Evolutionary conservation across 1,284 basidiomycete species (phyloP).

Genomic region (Puccinia coronata): DNA sequence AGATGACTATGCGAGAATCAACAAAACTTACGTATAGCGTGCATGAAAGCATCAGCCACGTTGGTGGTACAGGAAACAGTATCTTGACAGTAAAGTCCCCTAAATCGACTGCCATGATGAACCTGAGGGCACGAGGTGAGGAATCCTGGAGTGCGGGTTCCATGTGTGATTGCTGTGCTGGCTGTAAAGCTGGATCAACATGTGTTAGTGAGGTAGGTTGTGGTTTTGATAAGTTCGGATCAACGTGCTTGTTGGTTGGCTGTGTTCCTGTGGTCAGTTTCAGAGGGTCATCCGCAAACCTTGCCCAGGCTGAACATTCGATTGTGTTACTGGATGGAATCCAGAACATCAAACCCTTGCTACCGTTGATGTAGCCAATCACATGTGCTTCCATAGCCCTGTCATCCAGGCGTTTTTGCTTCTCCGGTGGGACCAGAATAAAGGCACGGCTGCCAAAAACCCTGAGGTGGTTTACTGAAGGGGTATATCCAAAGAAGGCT

Average conservation of each 20-base stretch:
- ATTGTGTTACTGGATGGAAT: background rate
- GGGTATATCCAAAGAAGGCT: background rate
- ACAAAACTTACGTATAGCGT: too few species aligned
- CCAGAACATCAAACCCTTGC: conserved; percentile 22
- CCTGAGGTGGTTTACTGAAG: background rate
- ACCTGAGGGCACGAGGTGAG: background rate
- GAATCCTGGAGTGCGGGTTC: background rate
- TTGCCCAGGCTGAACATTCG: background rate
- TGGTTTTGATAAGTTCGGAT: background rate
- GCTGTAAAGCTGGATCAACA: background rate
- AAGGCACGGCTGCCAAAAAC: background rate
- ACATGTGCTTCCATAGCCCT: background rate
- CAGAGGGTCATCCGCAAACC: conserved; percentile 2
- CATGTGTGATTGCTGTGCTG: background rate
- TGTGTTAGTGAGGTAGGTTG: background rate
- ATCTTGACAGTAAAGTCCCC: too few species aligned
- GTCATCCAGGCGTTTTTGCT: conserved; percentile 1
- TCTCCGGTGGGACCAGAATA: background rate
- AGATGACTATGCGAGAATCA: too few species aligned
- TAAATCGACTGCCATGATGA: background rate
- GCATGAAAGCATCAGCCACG: too few species aligned
- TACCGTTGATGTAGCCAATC: background rate
- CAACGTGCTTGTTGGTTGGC: background rate
- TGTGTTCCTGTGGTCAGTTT: background rate
- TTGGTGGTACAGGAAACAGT: too few species aligned